Evolutionary conservation across 225 moss, liverwort and hornwort genomes (phyloP).

Genomic region (Sphagnum tenellum): DNA sequence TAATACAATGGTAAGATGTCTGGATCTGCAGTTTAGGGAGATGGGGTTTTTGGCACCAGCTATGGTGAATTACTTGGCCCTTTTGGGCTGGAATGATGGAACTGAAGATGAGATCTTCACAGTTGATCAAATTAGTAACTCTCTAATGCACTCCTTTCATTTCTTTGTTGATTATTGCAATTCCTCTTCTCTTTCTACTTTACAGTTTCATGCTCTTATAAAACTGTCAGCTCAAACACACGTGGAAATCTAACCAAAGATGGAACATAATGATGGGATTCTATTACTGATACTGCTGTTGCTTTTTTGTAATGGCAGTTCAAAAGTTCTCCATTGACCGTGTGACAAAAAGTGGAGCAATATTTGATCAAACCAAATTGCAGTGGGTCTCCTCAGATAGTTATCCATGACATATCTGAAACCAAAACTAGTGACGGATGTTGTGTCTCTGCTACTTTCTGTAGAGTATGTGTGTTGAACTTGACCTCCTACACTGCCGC

Average conservation of each 20-base stretch:
- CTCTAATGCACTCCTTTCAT: neutral
- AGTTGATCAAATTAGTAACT: slow-evolving; percentile 53
- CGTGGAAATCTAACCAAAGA: too few relatives aligned
- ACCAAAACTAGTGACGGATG: too few relatives aligned
- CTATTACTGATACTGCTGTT: too few relatives aligned
- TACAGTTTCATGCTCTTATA: too few relatives aligned
- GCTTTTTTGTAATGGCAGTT: slow-evolving; percentile 29
- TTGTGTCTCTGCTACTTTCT: too few relatives aligned
- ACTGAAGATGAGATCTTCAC: slow-evolving; percentile 90
- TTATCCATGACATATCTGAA: neutral
- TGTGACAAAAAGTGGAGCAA: slow-evolving; percentile 93
- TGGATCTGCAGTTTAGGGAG: slow-evolving; percentile 75
- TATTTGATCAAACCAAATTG: slow-evolving; percentile 84
- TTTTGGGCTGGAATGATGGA: slow-evolving; percentile 99
- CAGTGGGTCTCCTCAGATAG: slow-evolving; percentile 32
- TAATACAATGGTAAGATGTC: neutral
- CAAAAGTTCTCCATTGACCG: slow-evolving; percentile 91
- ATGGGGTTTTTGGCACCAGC: slow-evolving; percentile 86
- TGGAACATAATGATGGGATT: too few relatives aligned
- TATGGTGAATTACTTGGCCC: slow-evolving; percentile 91
- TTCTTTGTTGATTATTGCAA: neutral
- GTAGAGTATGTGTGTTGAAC: too few relatives aligned
- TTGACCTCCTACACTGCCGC: too few relatives aligned
- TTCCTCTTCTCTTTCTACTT: neutral
- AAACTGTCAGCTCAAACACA: too few relatives aligned